These are phyloP conservation scores for Ophiostoma triangulosporum DNA, from an alignment of 2,329 filamentous ascomycete genomes.

Conservation along the genomic window DNA sequence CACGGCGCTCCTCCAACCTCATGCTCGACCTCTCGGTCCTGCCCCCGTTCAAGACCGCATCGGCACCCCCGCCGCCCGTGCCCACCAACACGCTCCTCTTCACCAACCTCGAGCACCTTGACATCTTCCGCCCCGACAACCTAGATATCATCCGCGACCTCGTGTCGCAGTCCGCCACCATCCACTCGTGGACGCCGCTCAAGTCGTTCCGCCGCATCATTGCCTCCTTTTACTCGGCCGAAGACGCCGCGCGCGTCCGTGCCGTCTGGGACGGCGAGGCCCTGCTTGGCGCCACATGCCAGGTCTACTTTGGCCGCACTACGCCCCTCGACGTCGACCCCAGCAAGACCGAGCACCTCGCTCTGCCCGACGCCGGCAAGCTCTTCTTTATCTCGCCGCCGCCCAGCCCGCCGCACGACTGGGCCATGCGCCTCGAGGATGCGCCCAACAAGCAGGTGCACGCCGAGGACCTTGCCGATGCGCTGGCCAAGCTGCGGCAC, in stretches of 20 bases:
- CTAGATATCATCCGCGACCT: constrained; percentile 60
- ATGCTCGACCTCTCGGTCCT: constrained; percentile 62
- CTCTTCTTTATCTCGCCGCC: constrained; percentile 62
- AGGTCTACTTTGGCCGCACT: constrained; percentile 54
- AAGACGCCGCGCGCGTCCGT: constrained; percentile 57
- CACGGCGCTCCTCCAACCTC: constrained; percentile 30
- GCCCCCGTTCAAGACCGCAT: constrained; percentile 31
- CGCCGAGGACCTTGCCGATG: constrained; percentile 54
- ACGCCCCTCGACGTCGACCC: constrained; percentile 35
- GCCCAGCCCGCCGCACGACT: constrained; percentile 53
- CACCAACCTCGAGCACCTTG: constrained; percentile 60
- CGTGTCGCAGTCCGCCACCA: constrained; percentile 53
- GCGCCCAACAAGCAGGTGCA: constrained; percentile 58
- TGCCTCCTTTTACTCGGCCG: constrained; percentile 59
- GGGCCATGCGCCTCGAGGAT: constrained; percentile 54
- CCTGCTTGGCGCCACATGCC: constrained; percentile 55
- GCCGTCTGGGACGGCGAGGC: constrained; percentile 60
- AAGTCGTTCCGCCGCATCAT: constrained; percentile 75
- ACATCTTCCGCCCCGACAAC: constrained; percentile 63
- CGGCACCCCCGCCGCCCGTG: constrained; percentile 37
- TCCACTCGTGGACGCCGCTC: constrained; percentile 67
- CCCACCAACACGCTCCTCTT: constrained; percentile 76
- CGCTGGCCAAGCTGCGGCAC: constrained; percentile 48
- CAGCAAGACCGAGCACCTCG: constrained; percentile 40
- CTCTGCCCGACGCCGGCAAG: constrained; percentile 56